Conservation (phyloP, 2,329 filamentous ascomycete species). For the Aspergillus clavatus region DNA sequence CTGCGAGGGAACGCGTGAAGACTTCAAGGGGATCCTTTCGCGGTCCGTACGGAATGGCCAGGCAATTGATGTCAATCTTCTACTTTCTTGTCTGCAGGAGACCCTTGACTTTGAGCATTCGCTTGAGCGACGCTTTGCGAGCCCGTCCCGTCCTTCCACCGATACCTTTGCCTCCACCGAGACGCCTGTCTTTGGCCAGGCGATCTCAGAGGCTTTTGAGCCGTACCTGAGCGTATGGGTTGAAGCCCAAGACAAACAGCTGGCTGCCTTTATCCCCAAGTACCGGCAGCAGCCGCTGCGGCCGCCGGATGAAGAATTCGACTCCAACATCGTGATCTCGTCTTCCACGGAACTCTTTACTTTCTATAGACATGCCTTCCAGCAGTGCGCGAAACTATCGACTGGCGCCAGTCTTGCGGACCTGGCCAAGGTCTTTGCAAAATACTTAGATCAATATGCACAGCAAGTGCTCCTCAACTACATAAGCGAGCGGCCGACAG, state of each 20-base stretch:
- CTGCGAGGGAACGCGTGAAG: conserved; percentile 90
- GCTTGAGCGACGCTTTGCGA: conserved; percentile 77
- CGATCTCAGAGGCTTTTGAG: conserved; percentile 94
- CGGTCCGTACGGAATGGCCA: conserved; percentile 76
- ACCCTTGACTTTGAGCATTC: conserved; percentile 95
- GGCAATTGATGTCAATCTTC: conserved; percentile 80
- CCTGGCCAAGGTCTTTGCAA: conserved; percentile 77
- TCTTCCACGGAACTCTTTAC: conserved; percentile 97
- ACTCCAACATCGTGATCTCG: conserved; percentile 78
- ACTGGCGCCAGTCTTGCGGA: conserved; percentile 84
- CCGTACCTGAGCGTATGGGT: conserved; percentile 97
- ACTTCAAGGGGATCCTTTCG: conserved; percentile 90
- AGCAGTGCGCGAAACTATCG: conserved; percentile 93
- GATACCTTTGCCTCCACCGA: conserved; percentile 83
- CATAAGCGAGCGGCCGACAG: conserved; percentile 54
- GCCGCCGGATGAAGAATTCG: conserved; percentile 85
- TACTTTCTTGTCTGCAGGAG: conserved; percentile 86
- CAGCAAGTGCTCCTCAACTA: conserved; percentile 82
- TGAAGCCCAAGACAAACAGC: conserved; percentile 85
- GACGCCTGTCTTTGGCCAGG: conserved; percentile 73
- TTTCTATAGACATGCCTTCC: conserved; percentile 87
- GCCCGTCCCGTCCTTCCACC: conserved; percentile 67
- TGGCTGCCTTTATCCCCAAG: conserved; percentile 77
- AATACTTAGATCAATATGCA: conserved; percentile 91
- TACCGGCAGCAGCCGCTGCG: conserved; percentile 80